Conservation (phyloP, 805 yeast species). For the Suhomyces faveliae region DNA sequence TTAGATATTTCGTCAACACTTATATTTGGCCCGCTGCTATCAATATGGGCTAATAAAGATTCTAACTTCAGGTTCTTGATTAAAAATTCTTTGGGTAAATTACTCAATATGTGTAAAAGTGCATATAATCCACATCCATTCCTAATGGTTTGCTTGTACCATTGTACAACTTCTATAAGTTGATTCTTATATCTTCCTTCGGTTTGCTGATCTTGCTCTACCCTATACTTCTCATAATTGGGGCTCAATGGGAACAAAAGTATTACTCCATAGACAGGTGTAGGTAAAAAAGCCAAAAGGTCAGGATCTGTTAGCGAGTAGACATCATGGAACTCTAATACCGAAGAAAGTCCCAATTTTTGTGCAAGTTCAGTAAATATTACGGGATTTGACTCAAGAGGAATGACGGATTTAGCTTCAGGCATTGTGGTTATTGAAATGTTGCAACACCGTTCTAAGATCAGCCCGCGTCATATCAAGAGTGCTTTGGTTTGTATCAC, state of each 20-base stretch:
- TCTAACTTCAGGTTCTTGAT: slow-evolving; percentile 36
- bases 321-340: slow-evolving; percentile 71
- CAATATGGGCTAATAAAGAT: slow-evolving; percentile 16
- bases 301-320: slow-evolving; percentile 84
- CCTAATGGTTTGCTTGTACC: slow-evolving; percentile 82
- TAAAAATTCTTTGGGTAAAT: slow-evolving; percentile 46
- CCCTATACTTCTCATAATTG: slow-evolving; percentile 53
- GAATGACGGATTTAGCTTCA: slow-evolving; percentile 54
- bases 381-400: slow-evolving; percentile 87
- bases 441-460: not conserved
- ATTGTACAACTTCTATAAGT: slow-evolving; percentile 41
- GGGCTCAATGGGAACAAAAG: slow-evolving; percentile 78
- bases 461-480: not conserved
- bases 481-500: not conserved
- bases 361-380: slow-evolving; percentile 71
- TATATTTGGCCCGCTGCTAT: slow-evolving; percentile 15
- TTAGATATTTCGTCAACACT: slow-evolving; percentile 37
- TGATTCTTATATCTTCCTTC: slow-evolving; percentile 22
- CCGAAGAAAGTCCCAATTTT: slow-evolving; percentile 62
- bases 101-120: slow-evolving; percentile 58
- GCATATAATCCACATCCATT: slow-evolving; percentile 96
- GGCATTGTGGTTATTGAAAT: slow-evolving; percentile 2
- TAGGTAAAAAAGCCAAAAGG: slow-evolving; percentile 73
- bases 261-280: slow-evolving; percentile 76
- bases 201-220: slow-evolving; percentile 33